Base-by-base conservation (phyloP, 1,284 basidiomycete species). In the Rhizoctonia solani region DNA sequence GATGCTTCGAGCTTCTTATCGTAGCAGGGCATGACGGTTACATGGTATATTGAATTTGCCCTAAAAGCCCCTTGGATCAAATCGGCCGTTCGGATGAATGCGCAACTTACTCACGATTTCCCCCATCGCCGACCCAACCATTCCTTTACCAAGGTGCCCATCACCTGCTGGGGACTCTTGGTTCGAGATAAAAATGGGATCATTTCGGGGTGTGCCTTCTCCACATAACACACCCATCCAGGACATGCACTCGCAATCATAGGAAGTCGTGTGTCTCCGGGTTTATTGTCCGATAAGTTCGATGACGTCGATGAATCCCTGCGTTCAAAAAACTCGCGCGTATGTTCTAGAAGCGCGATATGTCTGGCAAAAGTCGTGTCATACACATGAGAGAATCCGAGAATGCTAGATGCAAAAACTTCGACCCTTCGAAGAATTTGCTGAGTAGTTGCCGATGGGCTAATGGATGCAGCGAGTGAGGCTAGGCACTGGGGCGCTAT, bases 1-100 rank as follows among this genome's bases (percentile, higher is more conserved):
- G 93, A 95, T 0, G 97, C 96, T 79, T 99, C 97, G 27, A 99
- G 87, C 76, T 99, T 99, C 80, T 99, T 99, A 82, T 99, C 97
- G 77, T 98, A 99, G 79, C 97, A 99, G 0, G 96, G 95, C 95
- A 99, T 99, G 44, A 98, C 93, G 0, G 93, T 86, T 69, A 98
- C 92, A 74, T 99, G 97, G 77, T 98, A 99, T 61, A 98, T 85
- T 73, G 92, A 81, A 73, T 90, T 81, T 1, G 92, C 89, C 32
- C 90, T 94, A 73, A 6, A 65, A 65, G 19, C 30, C 34, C 66
- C 66, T 75, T 70, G 52, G 69, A 46, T 63, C 23, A 55, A 41
- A 29, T 54, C 27, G 69, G 16, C 5, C 3, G 21, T 37, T 39
- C 23, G 25, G 27, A 52, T 21, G 41, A 52, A 32, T 29, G 47